phyloP scores from a whole-genome alignment of 495 filamentous ascomycete species.

The Penicillium canescens region DNA sequence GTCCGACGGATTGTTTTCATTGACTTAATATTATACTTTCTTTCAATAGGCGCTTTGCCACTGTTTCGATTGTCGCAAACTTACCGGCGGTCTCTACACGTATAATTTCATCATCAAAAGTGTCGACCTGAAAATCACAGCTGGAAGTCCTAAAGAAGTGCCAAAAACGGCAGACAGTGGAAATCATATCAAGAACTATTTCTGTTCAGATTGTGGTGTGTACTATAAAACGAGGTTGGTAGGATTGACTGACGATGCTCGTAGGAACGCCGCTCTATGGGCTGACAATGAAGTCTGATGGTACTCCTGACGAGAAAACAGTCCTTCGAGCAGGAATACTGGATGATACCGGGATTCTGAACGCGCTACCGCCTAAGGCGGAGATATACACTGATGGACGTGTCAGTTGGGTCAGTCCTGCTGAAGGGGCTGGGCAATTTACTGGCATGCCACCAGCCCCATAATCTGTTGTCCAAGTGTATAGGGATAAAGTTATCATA shows the following conservation, averaged over 20 bases:
- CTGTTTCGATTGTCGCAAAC: conserved; percentile 42
- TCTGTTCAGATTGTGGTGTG: conserved; percentile 41
- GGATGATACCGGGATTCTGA: conserved; percentile 25
- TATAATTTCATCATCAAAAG: conserved; percentile 30
- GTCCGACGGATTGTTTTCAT: background rate
- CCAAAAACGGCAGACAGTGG: conserved; percentile 36
- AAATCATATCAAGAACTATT: conserved; percentile 34
- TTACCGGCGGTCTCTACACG: conserved; percentile 23
- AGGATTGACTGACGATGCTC: conserved; percentile 7
- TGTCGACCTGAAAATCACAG: conserved; percentile 20
- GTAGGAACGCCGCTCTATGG: conserved; percentile 41
- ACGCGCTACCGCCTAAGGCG: conserved; percentile 22
- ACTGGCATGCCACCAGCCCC: conserved; percentile 18
- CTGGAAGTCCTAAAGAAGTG: conserved; percentile 33
- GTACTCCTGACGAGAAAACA: conserved; percentile 15
- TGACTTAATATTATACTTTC: conserved; percentile 3
- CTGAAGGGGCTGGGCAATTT: conserved; percentile 33
- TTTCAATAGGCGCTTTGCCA: conserved; percentile 35
- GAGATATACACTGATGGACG: conserved; percentile 32
- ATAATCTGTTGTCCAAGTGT: too few species aligned
- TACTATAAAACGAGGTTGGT: background rate
- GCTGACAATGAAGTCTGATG: conserved; percentile 13
- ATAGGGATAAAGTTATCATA: too few species aligned
- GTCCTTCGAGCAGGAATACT: conserved; percentile 40
- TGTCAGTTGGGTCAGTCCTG: conserved; percentile 23